Conservation (phyloP, 768 basidiomycete genomes). For the Collybia nuda region DNA sequence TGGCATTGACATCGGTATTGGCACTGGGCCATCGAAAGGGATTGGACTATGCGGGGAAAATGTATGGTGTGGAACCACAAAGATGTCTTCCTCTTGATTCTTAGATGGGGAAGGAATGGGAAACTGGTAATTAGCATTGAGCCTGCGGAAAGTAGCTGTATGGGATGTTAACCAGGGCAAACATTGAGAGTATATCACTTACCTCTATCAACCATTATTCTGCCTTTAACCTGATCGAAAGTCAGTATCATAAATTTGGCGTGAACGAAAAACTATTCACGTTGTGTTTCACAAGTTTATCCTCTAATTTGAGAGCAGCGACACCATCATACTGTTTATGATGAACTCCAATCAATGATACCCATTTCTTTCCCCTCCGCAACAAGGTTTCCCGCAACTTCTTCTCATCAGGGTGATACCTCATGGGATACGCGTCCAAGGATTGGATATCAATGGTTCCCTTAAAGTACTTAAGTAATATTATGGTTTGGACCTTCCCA, state of each 20-base stretch:
- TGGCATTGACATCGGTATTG: too few relatives aligned
- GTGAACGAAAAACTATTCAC: conserved; percentile 26
- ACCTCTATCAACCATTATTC: conserved; percentile 65
- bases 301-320: conserved; percentile 36
- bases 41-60: too few relatives aligned
- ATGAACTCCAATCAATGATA: conserved; percentile 48
- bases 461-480: conserved; percentile 42
- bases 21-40: too few relatives aligned
- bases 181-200: conserved; percentile 6
- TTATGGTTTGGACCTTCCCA: conserved; percentile 37
- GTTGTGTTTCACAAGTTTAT: conserved; percentile 52
- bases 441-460: conserved; percentile 51
- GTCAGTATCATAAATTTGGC: background rate
- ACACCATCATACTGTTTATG: conserved; percentile 59
- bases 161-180: background rate
- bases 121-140: conserved; percentile 51
- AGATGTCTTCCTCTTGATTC: background rate
- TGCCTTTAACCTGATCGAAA: conserved; percentile 42
- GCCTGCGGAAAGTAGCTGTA: conserved; percentile 47
- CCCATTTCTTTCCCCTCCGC: conserved; percentile 57
- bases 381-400: conserved; percentile 39
- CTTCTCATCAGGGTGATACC: conserved; percentile 45
- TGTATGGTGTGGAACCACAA: too few relatives aligned
- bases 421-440: conserved; percentile 52
- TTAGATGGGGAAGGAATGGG: conserved; percentile 34